A percentile compares a stretch with the other conserved stretches of the same genome.
These are phyloP conservation scores for Fallopia convolvulus DNA, from an alignment of 148 eudicot genomes.

Conservation along the genomic window DNA sequence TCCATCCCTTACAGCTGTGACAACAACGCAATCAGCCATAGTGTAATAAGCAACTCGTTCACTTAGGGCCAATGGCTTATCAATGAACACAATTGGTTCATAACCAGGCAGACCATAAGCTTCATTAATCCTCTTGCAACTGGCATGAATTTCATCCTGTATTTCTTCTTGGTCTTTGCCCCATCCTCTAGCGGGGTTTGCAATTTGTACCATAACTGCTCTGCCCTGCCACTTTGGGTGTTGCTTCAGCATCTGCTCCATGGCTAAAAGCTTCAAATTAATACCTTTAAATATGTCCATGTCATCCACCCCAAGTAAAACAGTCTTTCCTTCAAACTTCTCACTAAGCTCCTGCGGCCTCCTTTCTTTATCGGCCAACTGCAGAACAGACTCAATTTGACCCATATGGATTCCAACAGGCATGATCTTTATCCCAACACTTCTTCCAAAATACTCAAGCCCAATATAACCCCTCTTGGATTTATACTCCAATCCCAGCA, in stretches of 20 bases:
- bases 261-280: constrained; percentile 45
- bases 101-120: constrained; percentile 31
- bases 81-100: constrained; percentile 39
- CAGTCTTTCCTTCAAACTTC: constrained; percentile 37
- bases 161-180: constrained; percentile 54
- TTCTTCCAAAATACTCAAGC: constrained; percentile 50
- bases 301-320: constrained; percentile 57
- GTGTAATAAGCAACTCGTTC: constrained; percentile 48
- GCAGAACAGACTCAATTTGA: constrained; percentile 41
- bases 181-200: constrained; percentile 45
- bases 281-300: constrained; percentile 61
- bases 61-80: constrained; percentile 33
- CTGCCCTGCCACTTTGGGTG: constrained; percentile 40
- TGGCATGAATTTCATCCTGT: constrained; percentile 30
- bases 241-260: constrained; percentile 40
- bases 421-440: constrained; percentile 48
- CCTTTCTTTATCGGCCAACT: constrained; percentile 31
- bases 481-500: constrained; percentile 55
- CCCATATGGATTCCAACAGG: constrained; percentile 62
- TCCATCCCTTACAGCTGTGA: constrained; percentile 57
- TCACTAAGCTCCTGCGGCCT: constrained; percentile 34
- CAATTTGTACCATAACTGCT: constrained; percentile 48
- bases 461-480: constrained; percentile 62
- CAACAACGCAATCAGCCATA: constrained; percentile 50
- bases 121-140: constrained; percentile 34